Evolutionary conservation across 2,329 filamentous ascomycete species (phyloP), one percentile per base, ranked within the genome.

Genomic region (Clarireedia hainanense): DNA sequence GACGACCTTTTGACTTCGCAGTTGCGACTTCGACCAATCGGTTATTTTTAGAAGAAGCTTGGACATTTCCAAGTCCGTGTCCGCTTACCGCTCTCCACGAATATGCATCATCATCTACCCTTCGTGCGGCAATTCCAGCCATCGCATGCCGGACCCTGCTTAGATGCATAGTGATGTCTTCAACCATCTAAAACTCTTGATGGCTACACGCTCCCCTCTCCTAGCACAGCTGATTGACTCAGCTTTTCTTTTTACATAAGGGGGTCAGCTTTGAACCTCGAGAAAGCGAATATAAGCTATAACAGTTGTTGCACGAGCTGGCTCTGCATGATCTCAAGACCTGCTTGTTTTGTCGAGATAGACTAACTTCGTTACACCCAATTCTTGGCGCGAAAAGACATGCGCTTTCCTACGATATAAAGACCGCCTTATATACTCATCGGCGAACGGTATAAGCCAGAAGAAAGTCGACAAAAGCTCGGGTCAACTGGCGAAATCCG

Each of bases 311-410:
- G 45, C 55, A 57, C 55, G 55, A 57, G 55, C 51, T 3, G 51
- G 46, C 55, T 57, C 55, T 57, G 51, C 55, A 57, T 57, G 50
- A 57, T 50, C 39, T 14, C 14, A 47, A 14, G 17, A 36, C 34
- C 15, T 40, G n/a, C 3, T 14, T 20, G 30, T 20, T 10, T 12
- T 7, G 24, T 46, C 15, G 30, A 9, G 20, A 24, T 17, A 27
- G 20, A 24, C 14, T 24, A 24, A 37, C 30, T 10, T 15, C 5
- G 40, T 15, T 39, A 39, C 20, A 1, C 5, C 15, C 15, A 15
- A 27, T n/a, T n/a, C 46, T 47, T 23, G 24, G 27, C 46, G 12
- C 24, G n/a, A 27, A 15, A 9, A 27, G 26, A 7, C 23, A 24
- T 34, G 26, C n/a, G 17, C 47, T 20, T 34, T 20, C 27, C 30